phyloP scores from a whole-genome alignment of 2,329 filamentous ascomycete species.

The Ascochyta koolunga region DNA sequence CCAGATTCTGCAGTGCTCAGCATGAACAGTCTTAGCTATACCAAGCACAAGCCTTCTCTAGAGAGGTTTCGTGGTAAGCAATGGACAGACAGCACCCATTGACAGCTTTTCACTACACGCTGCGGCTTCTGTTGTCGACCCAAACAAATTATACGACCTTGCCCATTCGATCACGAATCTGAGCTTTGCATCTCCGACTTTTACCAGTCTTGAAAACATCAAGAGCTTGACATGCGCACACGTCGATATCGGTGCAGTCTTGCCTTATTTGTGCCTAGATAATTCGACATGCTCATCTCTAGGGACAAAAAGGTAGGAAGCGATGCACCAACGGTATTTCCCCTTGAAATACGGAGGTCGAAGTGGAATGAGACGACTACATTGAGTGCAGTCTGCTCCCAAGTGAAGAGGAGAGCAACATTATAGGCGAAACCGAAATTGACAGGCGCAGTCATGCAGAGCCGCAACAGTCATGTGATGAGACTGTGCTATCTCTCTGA shows the following conservation, averaged over 20 bases:
- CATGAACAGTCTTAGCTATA: background rate
- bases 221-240: constrained; percentile 34
- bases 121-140: constrained; percentile 19
- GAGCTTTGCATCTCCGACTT: constrained; percentile 11
- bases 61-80: background rate
- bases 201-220: background rate
- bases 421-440: background rate
- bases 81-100: too few species aligned
- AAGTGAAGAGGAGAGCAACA: background rate
- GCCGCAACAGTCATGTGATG: background rate
- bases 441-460: background rate
- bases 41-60: background rate
- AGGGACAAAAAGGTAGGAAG: background rate
- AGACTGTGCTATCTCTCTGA: background rate
- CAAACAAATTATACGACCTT: constrained; percentile 7
- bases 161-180: constrained; percentile 10
- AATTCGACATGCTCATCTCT: background rate
- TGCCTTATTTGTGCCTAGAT: background rate
- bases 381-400: background rate
- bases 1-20: too few species aligned
- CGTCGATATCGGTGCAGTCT: constrained; percentile 39
- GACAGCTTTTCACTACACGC: background rate
- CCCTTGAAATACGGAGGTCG: background rate
- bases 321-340: background rate
- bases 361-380: background rate